phyloP scores from a whole-genome alignment of 1,284 basidiomycete genomes.

The Malassezia sp. region DNA sequence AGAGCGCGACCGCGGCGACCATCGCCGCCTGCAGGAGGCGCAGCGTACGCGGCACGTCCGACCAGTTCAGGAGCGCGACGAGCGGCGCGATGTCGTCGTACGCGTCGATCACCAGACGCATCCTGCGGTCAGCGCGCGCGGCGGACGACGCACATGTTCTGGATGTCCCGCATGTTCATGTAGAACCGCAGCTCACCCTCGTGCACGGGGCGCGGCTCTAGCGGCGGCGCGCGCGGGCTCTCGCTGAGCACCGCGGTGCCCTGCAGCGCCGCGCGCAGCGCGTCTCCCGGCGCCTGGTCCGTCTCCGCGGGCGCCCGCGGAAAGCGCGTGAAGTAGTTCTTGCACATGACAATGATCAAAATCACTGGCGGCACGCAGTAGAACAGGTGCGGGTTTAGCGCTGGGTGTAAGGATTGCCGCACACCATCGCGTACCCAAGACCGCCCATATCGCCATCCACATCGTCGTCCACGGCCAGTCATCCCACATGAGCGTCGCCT shows the following conservation, averaged over 20 bases:
- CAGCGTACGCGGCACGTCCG: constrained; percentile 35
- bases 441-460: constrained; percentile 45
- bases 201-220: constrained; percentile 34
- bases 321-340: constrained; percentile 18
- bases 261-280: constrained; percentile 9
- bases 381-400: constrained; percentile 35
- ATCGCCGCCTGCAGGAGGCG: constrained; percentile 37
- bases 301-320: constrained; percentile 17
- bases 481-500: constrained; percentile 43
- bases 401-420: too few species aligned
- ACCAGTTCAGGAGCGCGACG: constrained; percentile 46
- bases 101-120: constrained; percentile 41
- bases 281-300: constrained; percentile 18
- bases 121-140: too few species aligned
- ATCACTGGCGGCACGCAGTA: constrained; percentile 33
- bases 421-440: constrained; percentile 18
- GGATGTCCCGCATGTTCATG: constrained; percentile 44
- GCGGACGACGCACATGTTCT: too few species aligned
- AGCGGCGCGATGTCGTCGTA: constrained; percentile 39
- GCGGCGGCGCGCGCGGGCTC: constrained; percentile 24
- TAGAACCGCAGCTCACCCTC: constrained; percentile 42
- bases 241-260: constrained; percentile 16
- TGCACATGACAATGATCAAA: constrained; percentile 31
- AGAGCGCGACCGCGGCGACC: constrained; percentile 31
- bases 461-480: constrained; percentile 40